These are phyloP conservation scores for Colletotrichum tofieldiae DNA, from an alignment of 2,329 filamentous ascomycete genomes.

Conservation along the genomic window DNA sequence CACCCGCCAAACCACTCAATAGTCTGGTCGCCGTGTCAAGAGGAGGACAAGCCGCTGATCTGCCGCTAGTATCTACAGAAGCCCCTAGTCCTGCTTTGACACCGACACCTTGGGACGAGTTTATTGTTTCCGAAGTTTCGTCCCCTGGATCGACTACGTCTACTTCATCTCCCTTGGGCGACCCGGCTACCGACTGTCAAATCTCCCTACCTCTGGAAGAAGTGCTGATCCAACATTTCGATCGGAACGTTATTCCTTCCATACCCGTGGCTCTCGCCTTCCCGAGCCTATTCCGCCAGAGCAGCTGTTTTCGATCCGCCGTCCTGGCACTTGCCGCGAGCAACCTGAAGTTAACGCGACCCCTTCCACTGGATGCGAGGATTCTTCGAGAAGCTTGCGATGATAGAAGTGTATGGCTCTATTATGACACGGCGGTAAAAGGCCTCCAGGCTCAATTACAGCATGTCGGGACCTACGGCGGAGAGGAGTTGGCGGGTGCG, in stretches of 20 bases:
- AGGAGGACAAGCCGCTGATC: neutral
- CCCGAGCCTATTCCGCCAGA: constrained; percentile 21
- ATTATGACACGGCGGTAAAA: constrained; percentile 31
- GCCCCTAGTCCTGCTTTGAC: neutral
- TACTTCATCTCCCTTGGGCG: constrained; percentile 5
- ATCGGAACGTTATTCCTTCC: constrained; percentile 17
- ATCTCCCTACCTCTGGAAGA: constrained; percentile 26
- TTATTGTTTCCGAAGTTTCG: constrained; percentile 12
- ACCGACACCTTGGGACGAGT: constrained; percentile 21
- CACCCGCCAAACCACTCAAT: neutral
- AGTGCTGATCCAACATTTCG: constrained; percentile 28
- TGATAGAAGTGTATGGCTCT: constrained; percentile 19
- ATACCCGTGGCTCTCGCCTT: constrained; percentile 30
- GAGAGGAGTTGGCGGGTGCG: constrained; percentile 31
- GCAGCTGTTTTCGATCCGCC: constrained; percentile 27
- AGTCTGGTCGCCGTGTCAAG: neutral
- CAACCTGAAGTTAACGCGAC: constrained; percentile 13
- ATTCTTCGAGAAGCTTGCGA: constrained; percentile 5
- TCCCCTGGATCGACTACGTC: neutral
- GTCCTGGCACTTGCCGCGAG: constrained; percentile 33
- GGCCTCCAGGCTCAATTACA: constrained; percentile 17
- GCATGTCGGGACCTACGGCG: neutral
- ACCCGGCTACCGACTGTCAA: constrained; percentile 7
- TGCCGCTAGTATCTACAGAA: neutral
- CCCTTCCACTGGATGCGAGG: constrained; percentile 8